phyloP scores from a whole-genome alignment of 371 early-diverging fungal species.

The Circinella minor region DNA sequence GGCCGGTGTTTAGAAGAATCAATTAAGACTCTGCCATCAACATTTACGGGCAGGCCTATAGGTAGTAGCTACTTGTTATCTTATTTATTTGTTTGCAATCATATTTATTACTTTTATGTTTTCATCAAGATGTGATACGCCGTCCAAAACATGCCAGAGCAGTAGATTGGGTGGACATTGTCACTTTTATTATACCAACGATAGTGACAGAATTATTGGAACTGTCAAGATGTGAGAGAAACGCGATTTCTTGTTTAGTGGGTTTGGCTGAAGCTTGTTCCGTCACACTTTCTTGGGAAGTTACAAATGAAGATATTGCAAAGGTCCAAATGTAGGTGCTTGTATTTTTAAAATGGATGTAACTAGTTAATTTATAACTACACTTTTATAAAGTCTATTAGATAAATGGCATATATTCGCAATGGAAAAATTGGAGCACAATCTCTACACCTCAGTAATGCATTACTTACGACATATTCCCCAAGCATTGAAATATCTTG shows the following conservation, averaged over 20 bases:
- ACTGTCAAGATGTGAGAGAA: background rate
- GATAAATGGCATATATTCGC: slow-evolving; percentile 9
- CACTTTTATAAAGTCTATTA: background rate
- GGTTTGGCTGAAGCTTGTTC: slow-evolving; percentile 7
- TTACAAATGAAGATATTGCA: background rate
- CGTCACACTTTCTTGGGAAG: background rate
- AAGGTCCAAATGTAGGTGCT: background rate
- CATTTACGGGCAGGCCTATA: slow-evolving; percentile 7
- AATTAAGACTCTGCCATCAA: background rate
- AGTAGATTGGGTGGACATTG: slow-evolving; percentile 10
- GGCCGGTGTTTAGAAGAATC: background rate
- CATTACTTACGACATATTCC: slow-evolving; percentile 10
- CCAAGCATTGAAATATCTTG: slow-evolving; percentile 4
- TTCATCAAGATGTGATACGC: background rate
- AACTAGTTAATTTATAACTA: background rate
- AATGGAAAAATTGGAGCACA: background rate
- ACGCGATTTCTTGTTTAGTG: background rate
- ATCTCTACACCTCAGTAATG: background rate
- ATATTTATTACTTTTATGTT: background rate
- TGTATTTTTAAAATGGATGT: background rate
- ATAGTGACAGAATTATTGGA: background rate
- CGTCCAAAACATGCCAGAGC: slow-evolving; percentile 10
- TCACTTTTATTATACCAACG: slow-evolving; percentile 6
- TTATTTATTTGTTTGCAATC: background rate
- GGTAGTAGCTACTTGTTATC: background rate